A percentile compares a stretch with the other conserved stretches of the same genome.
These are phyloP conservation scores for Phoma herbarum DNA, from an alignment of 2,329 filamentous ascomycete genomes.

Conservation along the genomic window DNA sequence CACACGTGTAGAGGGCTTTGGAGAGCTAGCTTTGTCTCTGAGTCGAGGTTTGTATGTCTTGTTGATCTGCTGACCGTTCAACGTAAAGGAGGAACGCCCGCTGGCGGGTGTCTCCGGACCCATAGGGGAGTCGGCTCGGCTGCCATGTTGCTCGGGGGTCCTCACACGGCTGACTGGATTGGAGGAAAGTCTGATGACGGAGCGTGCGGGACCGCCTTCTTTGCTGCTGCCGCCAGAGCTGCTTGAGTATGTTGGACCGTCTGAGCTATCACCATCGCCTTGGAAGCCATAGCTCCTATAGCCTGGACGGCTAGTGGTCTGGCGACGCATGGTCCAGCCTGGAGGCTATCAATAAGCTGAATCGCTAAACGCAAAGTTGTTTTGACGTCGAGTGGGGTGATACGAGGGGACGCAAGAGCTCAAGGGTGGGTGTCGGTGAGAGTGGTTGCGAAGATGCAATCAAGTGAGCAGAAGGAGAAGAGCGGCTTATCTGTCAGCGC, in stretches of 20 bases:
- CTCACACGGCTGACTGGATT: neutral
- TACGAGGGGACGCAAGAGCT: neutral
- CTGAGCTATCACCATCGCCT: constrained; percentile 20
- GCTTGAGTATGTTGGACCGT: constrained; percentile 22
- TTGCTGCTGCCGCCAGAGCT: constrained; percentile 29
- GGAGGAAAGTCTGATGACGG: constrained; percentile 9
- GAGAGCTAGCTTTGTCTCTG: neutral
- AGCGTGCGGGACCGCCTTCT: constrained; percentile 5
- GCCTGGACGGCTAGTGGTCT: constrained; percentile 8
- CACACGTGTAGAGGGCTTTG: neutral
- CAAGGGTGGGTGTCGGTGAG: neutral
- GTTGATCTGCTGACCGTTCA: constrained; percentile 26
- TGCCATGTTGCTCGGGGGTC: constrained; percentile 11
- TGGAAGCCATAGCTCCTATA: constrained; percentile 2
- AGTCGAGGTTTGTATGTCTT: constrained; percentile 26
- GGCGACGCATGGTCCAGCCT: constrained; percentile 23
- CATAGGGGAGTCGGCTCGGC: neutral
- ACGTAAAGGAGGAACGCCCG: constrained; percentile 17
- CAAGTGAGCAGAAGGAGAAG: neutral
- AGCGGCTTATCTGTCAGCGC: constrained; percentile 13
- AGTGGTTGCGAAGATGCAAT: constrained; percentile 9
- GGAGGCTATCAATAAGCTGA: neutral
- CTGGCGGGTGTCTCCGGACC: constrained; percentile 9
- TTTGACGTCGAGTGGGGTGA: neutral
- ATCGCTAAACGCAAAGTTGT: neutral